Evolutionary conservation across 2,329 filamentous ascomycete genomes (phyloP).

Genomic region (Pleurostoma richardsiae): DNA sequence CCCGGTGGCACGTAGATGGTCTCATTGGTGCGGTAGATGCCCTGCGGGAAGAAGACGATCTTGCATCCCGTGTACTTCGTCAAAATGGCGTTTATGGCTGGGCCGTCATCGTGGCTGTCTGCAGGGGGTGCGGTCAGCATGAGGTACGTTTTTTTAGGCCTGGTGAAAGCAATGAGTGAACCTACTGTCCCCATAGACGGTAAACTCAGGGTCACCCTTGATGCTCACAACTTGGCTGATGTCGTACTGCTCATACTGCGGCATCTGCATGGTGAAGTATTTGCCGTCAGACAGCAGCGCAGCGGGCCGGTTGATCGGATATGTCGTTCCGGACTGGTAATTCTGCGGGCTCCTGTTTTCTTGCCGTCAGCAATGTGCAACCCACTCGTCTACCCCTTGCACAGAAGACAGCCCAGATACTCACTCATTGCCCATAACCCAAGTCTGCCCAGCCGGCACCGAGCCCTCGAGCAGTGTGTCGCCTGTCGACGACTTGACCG

Average conservation of each 20-base stretch:
- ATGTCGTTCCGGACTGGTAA: conserved; percentile 22
- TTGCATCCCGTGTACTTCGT: conserved; percentile 16
- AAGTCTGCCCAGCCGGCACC: conserved; percentile 15
- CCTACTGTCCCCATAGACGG: conserved; percentile 32
- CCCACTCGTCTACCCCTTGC: too few relatives aligned
- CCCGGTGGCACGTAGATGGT: conserved; percentile 18
- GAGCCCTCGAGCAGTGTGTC: conserved; percentile 11
- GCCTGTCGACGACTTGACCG: conserved; percentile 15
- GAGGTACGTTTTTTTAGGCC: too few relatives aligned
- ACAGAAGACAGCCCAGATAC: not conserved
- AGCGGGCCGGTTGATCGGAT: conserved; percentile 21
- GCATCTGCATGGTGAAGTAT: conserved; percentile 33
- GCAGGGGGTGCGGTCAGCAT: too few relatives aligned
- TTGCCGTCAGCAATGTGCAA: not conserved
- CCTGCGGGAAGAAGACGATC: not conserved
- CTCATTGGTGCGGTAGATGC: not conserved
- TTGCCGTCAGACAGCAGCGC: conserved; percentile 23
- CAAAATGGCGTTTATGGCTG: conserved; percentile 22
- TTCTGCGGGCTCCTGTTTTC: conserved; percentile 12
- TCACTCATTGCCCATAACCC: conserved; percentile 20
- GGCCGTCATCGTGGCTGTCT: conserved; percentile 27
- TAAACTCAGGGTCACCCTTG: conserved; percentile 31
- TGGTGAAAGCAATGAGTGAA: not conserved
- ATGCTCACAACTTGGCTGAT: conserved; percentile 37
- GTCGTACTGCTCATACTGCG: conserved; percentile 35